Evolutionary conservation across 495 filamentous ascomycete species (phyloP), one percentile per base, ranked within the genome.

Genomic region (Hypoxylon fragiforme): DNA sequence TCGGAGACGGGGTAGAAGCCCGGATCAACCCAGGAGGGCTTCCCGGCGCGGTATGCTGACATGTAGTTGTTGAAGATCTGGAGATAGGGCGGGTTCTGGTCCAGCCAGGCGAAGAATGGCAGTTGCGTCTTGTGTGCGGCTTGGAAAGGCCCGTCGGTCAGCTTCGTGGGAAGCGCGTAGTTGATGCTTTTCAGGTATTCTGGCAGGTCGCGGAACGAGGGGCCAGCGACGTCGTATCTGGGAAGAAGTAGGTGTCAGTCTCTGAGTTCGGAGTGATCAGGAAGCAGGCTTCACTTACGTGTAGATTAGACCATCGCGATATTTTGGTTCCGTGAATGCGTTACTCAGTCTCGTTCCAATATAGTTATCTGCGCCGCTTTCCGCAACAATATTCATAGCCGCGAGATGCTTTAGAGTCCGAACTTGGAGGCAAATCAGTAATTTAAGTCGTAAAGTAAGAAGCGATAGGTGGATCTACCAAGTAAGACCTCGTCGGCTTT

Each of bases 51-150:
- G 60, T 78, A 81, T 13, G 65, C 79, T 4, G 67, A 65, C 78
- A 82, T 81, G 57, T 77, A 73, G 44, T 73, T 64, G 57, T 73
- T 80, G 69, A 84, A 81, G 12, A 72, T 62, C 13, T 56, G 44
- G 12, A 50, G 54, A 19, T 59, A 55, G 20, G 49, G 55, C 0
- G 63, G 65, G 15, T 53, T 44, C 28, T 63, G 45, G 12, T 60
- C 52, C 6, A 71, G 20, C 48, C 54, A 59, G 28, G 64, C 62
- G 43, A 72, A 72, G 30, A 68, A 44, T 4, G 53, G 50, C 15
- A 63, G 49, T 19, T 54, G 15, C 2, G 68, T 71, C 19, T 66
- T 53, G 47, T 68, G 46, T 20, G 64, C 68, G 13, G 57, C 64
- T 13, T 67, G 65, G 18, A 65, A 65, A 5, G 64, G 66, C 1